Conservation (phyloP, 2,329 filamentous ascomycete genomes). For the Botrytis cinerea region DNA sequence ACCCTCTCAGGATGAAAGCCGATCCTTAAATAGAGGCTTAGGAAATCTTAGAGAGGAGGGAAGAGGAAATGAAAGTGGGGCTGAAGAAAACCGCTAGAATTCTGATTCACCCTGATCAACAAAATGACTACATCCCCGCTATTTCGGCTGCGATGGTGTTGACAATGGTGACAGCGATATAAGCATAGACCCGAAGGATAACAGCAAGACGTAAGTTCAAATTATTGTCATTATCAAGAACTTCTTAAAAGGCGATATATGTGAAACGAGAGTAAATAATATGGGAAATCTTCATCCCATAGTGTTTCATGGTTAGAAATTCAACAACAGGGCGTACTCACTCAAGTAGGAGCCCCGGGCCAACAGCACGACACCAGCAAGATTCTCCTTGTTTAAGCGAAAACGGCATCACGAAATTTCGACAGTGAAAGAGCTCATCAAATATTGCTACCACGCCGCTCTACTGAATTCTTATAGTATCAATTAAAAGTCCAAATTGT, state of each 20-base stretch:
- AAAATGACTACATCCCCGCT: background rate
- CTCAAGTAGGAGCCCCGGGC: background rate
- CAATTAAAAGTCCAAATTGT: background rate
- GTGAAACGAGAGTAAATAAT: too few relatives aligned
- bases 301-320: rapidly evolving
- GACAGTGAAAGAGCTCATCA: background rate
- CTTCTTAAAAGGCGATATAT: background rate
- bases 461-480: background rate
- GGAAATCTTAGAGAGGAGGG: background rate
- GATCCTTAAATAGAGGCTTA: background rate
- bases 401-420: background rate
- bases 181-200: background rate
- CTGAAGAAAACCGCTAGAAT: background rate
- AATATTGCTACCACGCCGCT: too few relatives aligned
- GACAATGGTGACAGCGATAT: background rate
- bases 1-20: too few relatives aligned
- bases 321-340: background rate
- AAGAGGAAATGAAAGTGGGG: background rate
- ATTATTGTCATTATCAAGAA: background rate
- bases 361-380: background rate
- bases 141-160: background rate
- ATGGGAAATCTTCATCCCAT: background rate
- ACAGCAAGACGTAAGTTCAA: background rate
- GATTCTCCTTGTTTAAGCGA: conserved; percentile 15
- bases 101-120: background rate